Conservation (phyloP, 345 rosid genomes). For the Xanthoceras sorbifolium region DNA sequence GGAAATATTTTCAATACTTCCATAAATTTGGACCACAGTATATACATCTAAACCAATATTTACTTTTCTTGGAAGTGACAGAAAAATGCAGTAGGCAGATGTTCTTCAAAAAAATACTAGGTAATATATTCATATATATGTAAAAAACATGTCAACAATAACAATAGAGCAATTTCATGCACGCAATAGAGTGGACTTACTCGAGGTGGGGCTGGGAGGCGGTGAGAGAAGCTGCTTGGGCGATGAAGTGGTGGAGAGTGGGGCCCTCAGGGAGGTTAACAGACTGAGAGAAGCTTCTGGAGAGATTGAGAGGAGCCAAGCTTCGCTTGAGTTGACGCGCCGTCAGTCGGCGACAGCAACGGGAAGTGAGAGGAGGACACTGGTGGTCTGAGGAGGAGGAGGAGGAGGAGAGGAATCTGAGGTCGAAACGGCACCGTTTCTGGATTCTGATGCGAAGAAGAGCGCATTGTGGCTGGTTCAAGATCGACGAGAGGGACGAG, state of each 20-base stretch:
- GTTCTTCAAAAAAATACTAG: not conserved
- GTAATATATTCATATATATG: not conserved
- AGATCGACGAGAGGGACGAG: constrained; percentile 57
- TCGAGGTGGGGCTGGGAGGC: constrained; percentile 52
- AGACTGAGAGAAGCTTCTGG: constrained; percentile 53
- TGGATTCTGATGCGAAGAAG: constrained; percentile 47
- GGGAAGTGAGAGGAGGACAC: constrained; percentile 27
- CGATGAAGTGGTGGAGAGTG: constrained; percentile 59
- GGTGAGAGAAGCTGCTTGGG: constrained; percentile 48
- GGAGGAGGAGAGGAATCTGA: constrained; percentile 41
- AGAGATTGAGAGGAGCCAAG: constrained; percentile 34
- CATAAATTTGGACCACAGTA: not conserved
- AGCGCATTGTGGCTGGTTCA: constrained; percentile 43
- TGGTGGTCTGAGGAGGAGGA: constrained; percentile 35
- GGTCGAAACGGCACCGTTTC: constrained; percentile 37
- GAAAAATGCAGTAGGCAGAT: not conserved
- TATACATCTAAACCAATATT: not conserved
- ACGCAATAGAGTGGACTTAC: constrained; percentile 40
- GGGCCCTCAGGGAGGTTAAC: constrained; percentile 41
- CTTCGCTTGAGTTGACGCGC: constrained; percentile 21
- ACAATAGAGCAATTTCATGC: too few relatives aligned
- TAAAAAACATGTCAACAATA: too few relatives aligned
- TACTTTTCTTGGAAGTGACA: too few relatives aligned
- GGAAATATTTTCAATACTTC: not conserved
- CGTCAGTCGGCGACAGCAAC: constrained; percentile 24